These are phyloP conservation scores for Aspergillus panamensis DNA, from an alignment of 495 filamentous ascomycete species.

Conservation along the genomic window DNA sequence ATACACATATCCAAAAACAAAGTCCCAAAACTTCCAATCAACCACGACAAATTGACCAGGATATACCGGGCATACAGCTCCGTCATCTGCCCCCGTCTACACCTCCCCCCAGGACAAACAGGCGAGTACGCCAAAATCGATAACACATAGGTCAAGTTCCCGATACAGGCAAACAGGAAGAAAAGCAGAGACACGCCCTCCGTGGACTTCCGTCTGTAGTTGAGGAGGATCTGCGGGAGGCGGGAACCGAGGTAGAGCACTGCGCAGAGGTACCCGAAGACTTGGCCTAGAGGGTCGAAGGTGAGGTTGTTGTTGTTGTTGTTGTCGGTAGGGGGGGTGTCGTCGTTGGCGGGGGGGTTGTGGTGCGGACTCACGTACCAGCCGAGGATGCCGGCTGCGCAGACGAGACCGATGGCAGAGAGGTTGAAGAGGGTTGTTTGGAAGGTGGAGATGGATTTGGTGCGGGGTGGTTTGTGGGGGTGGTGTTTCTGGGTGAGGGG, in stretches of 20 bases:
- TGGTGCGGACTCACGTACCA: slow-evolving; percentile 66
- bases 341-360: slow-evolving; percentile 1
- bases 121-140: slow-evolving; percentile 66
- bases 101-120: slow-evolving; percentile 31
- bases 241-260: slow-evolving; percentile 83
- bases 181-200: slow-evolving; percentile 90
- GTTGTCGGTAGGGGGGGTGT: slow-evolving; percentile 20
- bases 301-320: slow-evolving; percentile 38
- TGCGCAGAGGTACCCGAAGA: slow-evolving; percentile 85
- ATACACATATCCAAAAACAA: slow-evolving; percentile 78
- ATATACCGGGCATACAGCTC: slow-evolving; percentile 39
- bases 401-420: slow-evolving; percentile 71
- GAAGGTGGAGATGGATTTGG: slow-evolving; percentile 42
- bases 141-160: slow-evolving; percentile 88
- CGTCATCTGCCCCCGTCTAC: slow-evolving; percentile 32
- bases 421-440: slow-evolving; percentile 68
- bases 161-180: slow-evolving; percentile 93
- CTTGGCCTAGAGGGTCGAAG: slow-evolving; percentile 74
- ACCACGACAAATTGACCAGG: slow-evolving; percentile 81
- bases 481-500: background rate
- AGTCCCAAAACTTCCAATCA: slow-evolving; percentile 85
- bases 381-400: slow-evolving; percentile 73
- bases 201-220: slow-evolving; percentile 83
- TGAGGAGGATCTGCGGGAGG: slow-evolving; percentile 84
- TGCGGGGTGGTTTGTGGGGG: slow-evolving; percentile 14